A percentile compares a stretch with the other conserved stretches of the same genome.
Conservation (phyloP, 73 alveolate genomes). For the Urostyla sp. region DNA sequence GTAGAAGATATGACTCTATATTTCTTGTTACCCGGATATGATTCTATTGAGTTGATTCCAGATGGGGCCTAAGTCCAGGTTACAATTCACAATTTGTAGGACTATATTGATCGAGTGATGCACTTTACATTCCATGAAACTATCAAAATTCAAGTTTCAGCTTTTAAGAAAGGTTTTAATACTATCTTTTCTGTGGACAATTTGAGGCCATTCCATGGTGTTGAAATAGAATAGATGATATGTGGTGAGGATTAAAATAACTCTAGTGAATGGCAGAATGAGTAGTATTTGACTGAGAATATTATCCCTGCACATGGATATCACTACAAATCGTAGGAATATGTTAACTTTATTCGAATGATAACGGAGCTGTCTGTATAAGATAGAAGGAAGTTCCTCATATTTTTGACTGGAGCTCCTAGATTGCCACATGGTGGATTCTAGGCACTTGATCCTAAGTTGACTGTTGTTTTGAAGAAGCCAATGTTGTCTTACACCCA, state of each 20-base stretch:
- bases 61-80: slow-evolving; percentile 82
- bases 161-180: slow-evolving; percentile 89
- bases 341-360: slow-evolving; percentile 64
- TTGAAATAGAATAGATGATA: slow-evolving; percentile 85
- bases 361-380: slow-evolving; percentile 68
- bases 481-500: slow-evolving; percentile 81
- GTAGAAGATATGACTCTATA: slow-evolving; percentile 77
- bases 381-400: slow-evolving; percentile 78
- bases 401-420: slow-evolving; percentile 92
- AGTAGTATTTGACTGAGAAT: slow-evolving; percentile 58
- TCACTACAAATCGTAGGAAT: slow-evolving; percentile 69
- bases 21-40: slow-evolving; percentile 91
- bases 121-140: slow-evolving; percentile 75
- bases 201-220: slow-evolving; percentile 73
- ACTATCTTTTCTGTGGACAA: slow-evolving; percentile 74
- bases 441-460: slow-evolving; percentile 89
- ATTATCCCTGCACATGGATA: slow-evolving; percentile 90
- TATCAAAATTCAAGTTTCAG: slow-evolving; percentile 66
- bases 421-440: slow-evolving; percentile 97
- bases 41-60: slow-evolving; percentile 69
- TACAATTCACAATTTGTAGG: slow-evolving; percentile 76
- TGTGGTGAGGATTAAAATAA: slow-evolving; percentile 74
- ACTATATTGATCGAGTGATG: slow-evolving; percentile 79
- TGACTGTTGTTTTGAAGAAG: slow-evolving; percentile 92
- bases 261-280: slow-evolving; percentile 76